Conservation (phyloP, 106 monocot genomes). For the Ottelia alismoides region DNA sequence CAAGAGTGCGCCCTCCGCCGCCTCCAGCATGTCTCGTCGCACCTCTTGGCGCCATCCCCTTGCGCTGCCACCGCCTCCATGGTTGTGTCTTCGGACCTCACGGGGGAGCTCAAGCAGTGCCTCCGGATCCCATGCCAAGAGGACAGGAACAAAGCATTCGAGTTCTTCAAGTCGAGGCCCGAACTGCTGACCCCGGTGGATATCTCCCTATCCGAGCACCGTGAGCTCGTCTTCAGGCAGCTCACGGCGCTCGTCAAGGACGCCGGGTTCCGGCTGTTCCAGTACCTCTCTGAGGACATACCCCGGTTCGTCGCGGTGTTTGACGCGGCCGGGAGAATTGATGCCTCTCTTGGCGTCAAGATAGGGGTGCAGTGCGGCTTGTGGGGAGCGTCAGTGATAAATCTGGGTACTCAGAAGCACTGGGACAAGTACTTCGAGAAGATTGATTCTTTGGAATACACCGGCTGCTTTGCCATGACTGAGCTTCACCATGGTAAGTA, state of each 20-base stretch:
- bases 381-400: slow-evolving; percentile 95
- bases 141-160: slow-evolving; percentile 45
- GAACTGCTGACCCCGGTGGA: slow-evolving; percentile 85
- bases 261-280: slow-evolving; percentile 59
- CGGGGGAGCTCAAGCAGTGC: no score
- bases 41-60: no score
- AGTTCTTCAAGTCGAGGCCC: slow-evolving; percentile 57
- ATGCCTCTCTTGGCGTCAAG: not conserved
- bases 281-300: slow-evolving; percentile 49
- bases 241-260: slow-evolving; percentile 67
- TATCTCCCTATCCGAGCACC: slow-evolving; percentile 66
- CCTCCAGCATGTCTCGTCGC: no score
- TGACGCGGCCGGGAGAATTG: not conserved
- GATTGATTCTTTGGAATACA: slow-evolving; percentile 83
- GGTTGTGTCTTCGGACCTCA: no score
- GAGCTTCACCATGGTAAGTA: slow-evolving; percentile 98
- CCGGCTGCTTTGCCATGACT: slow-evolving; percentile 99
- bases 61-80: no score
- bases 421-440: slow-evolving; percentile 77
- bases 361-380: slow-evolving; percentile 14
- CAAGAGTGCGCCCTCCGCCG: no score
- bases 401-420: slow-evolving; percentile 91
- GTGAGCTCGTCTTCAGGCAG: slow-evolving; percentile 85
- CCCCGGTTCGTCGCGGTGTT: slow-evolving; percentile 42
- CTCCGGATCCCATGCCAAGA: slow-evolving; percentile 4